Evolutionary conservation across 148 eudicot species (phyloP), one percentile per base, ranked within the genome.

Genomic region (Spergularia marina): DNA sequence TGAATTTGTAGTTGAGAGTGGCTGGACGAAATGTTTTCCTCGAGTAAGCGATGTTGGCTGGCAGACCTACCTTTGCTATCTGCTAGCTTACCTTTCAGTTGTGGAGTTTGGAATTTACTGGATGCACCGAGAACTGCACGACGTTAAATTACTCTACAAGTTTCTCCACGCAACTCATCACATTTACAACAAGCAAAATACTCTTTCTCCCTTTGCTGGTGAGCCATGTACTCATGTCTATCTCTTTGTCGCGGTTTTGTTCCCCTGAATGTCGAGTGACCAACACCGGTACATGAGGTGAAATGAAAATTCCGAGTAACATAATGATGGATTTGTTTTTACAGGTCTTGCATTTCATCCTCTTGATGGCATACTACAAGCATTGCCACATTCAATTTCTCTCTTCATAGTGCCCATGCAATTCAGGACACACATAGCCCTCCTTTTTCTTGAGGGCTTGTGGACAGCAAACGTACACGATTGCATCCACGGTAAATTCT

Each of bases 151-250:
- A 55, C 86, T 95, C 14, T 95, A 95, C 80, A 92, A 90, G 84
- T 74, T 86, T 76, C 98, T 94, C 70, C 97, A 95, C 76, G 85
- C 98, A 3, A 92, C 90, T 2, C 98, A 95, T 85, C 98, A 95
- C 79, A 95, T 95, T 61, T 95, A 92, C 87, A 95, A 95, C 90
- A 95, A 95, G 83, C 91, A 95, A 71, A 90, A 89, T 70, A 95
- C 98, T 51, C 98, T 95, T 56, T 95, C 98, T 25, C 98, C 98
- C 2, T 95, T 95, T 82, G 98, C 98, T 40, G 98, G 98, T 93
- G 76, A 78, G 84, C 71, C 52, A 30, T 75, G 15, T 23, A 23
- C 25, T 23, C 25, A 23, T 23, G 25, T 23, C 25, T 23, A 23
- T 23, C 25, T 23, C 25, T 23, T 23, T 23, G 25, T 23, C 25